These are phyloP conservation scores for Fusarium sulawesiense DNA, from an alignment of 2,329 filamentous ascomycete genomes.

Conservation along the genomic window DNA sequence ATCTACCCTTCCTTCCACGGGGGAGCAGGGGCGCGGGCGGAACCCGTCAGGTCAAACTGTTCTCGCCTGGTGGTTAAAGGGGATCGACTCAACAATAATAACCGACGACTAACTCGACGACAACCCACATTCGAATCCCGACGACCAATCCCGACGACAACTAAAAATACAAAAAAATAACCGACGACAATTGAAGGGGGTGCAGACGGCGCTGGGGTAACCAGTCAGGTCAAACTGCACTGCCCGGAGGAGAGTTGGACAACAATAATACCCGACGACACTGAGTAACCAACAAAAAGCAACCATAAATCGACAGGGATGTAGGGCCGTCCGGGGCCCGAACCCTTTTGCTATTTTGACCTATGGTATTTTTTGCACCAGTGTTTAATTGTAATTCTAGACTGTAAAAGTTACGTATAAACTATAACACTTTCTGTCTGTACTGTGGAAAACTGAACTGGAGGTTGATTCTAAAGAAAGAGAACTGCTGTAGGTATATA, in stretches of 20 bases:
- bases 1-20: background rate
- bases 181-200: background rate
- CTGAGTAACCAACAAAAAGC: background rate
- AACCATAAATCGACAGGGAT: conserved; percentile 40
- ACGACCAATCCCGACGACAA: conserved; percentile 1
- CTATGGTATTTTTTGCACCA: background rate
- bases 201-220: conserved; percentile 41
- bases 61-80: conserved; percentile 28
- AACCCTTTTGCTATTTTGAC: conserved; percentile 45
- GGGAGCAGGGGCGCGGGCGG: conserved; percentile 43
- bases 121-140: conserved; percentile 32
- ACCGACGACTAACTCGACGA: conserved; percentile 3
- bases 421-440: background rate
- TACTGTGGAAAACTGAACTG: background rate
- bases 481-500: fast-evolving
- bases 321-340: conserved; percentile 44
- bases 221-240: conserved; percentile 46
- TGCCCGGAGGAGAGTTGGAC: background rate
- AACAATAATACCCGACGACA: conserved; percentile 1
- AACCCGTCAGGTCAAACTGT: conserved; percentile 48
- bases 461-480: background rate
- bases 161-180: background rate
- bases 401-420: background rate
- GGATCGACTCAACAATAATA: background rate
- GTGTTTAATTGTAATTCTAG: background rate